Evolutionary conservation across 768 basidiomycete genomes (phyloP).

Genomic region (Clitopilus hobsonii): DNA sequence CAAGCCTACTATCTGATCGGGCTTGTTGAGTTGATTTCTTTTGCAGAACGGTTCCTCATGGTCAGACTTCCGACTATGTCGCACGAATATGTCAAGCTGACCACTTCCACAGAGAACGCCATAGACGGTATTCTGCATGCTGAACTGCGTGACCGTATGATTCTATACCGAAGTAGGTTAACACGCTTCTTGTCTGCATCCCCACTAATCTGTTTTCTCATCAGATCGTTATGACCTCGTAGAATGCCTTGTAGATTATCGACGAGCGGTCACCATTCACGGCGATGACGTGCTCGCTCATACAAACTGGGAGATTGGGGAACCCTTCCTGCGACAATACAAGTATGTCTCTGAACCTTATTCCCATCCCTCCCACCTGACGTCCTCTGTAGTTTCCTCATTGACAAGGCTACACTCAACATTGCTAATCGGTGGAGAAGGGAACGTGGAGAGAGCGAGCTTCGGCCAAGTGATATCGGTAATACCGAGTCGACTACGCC

Average conservation of each 20-base stretch:
- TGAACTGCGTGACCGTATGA: slow-evolving; percentile 87
- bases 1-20: background rate
- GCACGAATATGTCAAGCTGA: slow-evolving; percentile 8
- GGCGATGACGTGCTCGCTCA: slow-evolving; percentile 92
- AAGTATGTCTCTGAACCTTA: slow-evolving; percentile 38
- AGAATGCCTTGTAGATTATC: slow-evolving; percentile 74
- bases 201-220: background rate
- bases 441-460: slow-evolving; percentile 73
- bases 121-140: slow-evolving; percentile 90
- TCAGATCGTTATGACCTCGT: slow-evolving; percentile 75
- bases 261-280: slow-evolving; percentile 67
- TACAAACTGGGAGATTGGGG: slow-evolving; percentile 84
- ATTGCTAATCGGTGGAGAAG: slow-evolving; percentile 86
- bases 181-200: background rate
- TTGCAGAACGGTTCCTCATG: slow-evolving; percentile 79
- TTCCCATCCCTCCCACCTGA: slow-evolving; percentile 2
- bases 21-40: slow-evolving; percentile 9
- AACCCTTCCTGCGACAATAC: slow-evolving; percentile 79
- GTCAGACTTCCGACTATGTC: slow-evolving; percentile 32
- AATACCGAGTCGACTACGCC: slow-evolving; percentile 26
- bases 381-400: slow-evolving; percentile 55
- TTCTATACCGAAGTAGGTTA: slow-evolving; percentile 70
- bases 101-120: slow-evolving; percentile 60
- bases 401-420: slow-evolving; percentile 65
- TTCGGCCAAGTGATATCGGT: slow-evolving; percentile 52